A percentile compares a stretch with the other conserved stretches of the same genome.
Evolutionary conservation across 805 yeast species (phyloP).

Genomic region (Cyberlindnera meyerae): DNA sequence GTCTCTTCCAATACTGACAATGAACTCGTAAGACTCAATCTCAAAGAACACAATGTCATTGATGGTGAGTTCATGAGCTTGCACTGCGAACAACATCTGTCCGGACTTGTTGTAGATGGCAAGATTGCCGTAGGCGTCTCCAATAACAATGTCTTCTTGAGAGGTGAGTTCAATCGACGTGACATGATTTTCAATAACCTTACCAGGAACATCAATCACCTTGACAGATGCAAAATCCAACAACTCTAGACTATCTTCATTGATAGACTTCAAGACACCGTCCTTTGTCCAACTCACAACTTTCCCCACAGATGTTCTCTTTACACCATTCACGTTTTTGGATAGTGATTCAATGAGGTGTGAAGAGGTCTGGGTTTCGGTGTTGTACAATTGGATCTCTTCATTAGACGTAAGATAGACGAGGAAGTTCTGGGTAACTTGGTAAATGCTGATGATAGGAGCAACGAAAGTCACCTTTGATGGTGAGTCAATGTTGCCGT

Average conservation of each 20-base stretch:
- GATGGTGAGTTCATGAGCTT: constrained; percentile 49
- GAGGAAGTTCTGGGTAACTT: constrained; percentile 24
- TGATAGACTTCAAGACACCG: constrained; percentile 35
- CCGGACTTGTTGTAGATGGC: constrained; percentile 19
- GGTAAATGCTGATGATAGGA: constrained; percentile 21
- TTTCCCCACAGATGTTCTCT: constrained; percentile 29
- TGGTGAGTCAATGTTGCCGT: constrained; percentile 32
- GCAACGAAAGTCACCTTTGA: constrained; percentile 22
- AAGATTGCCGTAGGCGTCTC: constrained; percentile 47
- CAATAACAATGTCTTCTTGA: constrained; percentile 31
- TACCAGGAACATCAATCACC: constrained; percentile 26
- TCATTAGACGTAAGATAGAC: constrained; percentile 34
- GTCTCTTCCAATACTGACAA: constrained; percentile 52
- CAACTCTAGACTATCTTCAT: constrained; percentile 16
- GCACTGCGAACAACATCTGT: constrained; percentile 25
- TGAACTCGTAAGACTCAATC: constrained; percentile 26
- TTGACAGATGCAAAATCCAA: constrained; percentile 9
- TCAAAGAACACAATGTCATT: constrained; percentile 40
- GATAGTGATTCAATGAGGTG: constrained; percentile 34
- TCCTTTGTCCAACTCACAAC: constrained; percentile 38
- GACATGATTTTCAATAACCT: constrained; percentile 36
- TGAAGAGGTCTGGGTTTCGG: constrained; percentile 8
- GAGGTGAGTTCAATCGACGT: constrained; percentile 35
- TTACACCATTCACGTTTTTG: constrained; percentile 36
- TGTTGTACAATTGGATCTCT: constrained; percentile 31